Evolutionary conservation across 179 eudicot genomes (phyloP).

Genomic region (Camellia oleifera): DNA sequence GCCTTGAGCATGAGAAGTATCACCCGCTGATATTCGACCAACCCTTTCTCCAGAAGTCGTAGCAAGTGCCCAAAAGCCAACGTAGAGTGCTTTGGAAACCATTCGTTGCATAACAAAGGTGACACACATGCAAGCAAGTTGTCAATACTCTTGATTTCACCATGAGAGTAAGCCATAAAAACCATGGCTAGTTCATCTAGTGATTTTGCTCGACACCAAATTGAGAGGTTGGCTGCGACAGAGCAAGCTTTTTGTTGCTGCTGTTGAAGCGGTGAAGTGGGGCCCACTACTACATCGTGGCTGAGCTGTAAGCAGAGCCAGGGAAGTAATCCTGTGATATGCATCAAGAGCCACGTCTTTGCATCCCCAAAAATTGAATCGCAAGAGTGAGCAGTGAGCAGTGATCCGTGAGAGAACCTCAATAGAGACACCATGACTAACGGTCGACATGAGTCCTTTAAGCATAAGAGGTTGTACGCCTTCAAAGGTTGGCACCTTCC

Average conservation of each 20-base stretch:
- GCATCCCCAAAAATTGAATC: conserved; percentile 92
- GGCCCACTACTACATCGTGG: conserved; percentile 59
- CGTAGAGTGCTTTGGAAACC: conserved; percentile 97
- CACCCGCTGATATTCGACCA: conserved; percentile 82
- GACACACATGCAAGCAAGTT: conserved; percentile 87
- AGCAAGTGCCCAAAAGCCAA: conserved; percentile 89
- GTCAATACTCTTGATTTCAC: conserved; percentile 73
- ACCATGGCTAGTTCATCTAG: conserved; percentile 79
- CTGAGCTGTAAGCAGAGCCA: conserved; percentile 92
- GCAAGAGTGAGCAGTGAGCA: conserved; percentile 68
- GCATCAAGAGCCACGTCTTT: conserved; percentile 93
- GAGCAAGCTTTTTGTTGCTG: conserved; percentile 86
- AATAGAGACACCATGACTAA: conserved; percentile 82
- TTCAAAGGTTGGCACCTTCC: conserved; percentile 85
- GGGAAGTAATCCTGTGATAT: conserved; percentile 89
- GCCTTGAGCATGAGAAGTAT: conserved; percentile 86
- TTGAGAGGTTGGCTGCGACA: conserved; percentile 76
- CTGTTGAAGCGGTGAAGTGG: conserved; percentile 49
- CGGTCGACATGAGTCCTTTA: conserved; percentile 91
- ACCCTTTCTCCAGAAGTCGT: conserved; percentile 82
- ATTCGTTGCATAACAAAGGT: conserved; percentile 79
- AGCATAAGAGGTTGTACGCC: conserved; percentile 98
- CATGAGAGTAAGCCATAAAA: conserved; percentile 74
- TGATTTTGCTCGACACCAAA: conserved; percentile 88
- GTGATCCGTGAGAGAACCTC: conserved; percentile 90